Base-by-base conservation (phyloP, 306 rosid species). In the Adenanthera pavonina region DNA sequence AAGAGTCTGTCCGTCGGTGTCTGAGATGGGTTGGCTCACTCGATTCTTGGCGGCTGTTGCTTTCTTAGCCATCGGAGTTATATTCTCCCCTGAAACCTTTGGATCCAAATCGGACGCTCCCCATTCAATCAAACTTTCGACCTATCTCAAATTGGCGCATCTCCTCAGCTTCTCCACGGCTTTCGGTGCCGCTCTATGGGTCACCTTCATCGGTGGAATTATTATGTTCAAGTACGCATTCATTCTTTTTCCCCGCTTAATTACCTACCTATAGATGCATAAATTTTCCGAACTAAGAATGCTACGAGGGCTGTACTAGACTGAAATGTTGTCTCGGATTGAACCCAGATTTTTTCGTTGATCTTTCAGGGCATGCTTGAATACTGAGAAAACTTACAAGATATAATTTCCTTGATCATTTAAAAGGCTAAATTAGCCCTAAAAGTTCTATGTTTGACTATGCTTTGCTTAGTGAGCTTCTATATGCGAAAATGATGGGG, bases 141-240 rank as follows among this genome's bases (percentile, higher is more conserved):
- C 91, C 77, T 93, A 81, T 87, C 89, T 96, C 83, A 96, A 96
- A 83, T 81, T 96, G 54, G 92, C 97, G 40, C 99, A 96, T 83
- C 88, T 93, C 9, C 97, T 96, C 60, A 41, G 97, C 88, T 96
- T 92, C 97, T 85, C 99, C 77, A 90, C 97, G 44, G 92, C 97
- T 6, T 96, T 94, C 85, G 99, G 99, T 30, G 85, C 97, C 5
- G 91, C 97, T 77, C 89, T 93, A 0, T 96, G 99, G 99, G 99
- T 96, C 66, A 93, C 98, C 69, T 96, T 96, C 89, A 93, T 96
- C 88, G 97, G 99, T 25, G 99, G 99, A 72, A 92, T 93, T 85
- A 93, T 96, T 83, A 91, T 93, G 99, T 96, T 96, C 89, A 96
- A 96, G 99, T 93, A 88, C 2, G 74, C 43, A 15, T 66, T 35